Evolutionary conservation across 148 eudicot genomes (phyloP).

Genomic region (Rhododendron ovatum): DNA sequence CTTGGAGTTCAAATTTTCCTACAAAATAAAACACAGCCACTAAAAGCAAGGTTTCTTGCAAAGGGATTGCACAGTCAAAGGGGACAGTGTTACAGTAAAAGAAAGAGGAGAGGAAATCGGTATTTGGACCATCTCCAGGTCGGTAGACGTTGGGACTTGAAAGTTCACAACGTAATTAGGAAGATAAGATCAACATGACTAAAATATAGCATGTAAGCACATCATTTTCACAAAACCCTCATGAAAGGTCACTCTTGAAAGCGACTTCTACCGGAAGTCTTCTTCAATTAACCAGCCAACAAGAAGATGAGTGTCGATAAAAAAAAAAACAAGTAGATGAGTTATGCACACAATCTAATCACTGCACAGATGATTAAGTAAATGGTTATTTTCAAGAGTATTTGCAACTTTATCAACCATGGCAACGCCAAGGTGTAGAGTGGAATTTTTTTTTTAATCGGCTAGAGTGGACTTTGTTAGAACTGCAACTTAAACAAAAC

Average conservation of each 20-base stretch:
- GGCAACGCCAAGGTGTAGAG: neutral
- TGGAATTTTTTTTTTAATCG: neutral
- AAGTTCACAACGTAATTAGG: neutral
- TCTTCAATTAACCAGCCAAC: neutral
- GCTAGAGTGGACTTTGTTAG: neutral
- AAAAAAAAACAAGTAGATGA: neutral
- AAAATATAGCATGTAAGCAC: neutral
- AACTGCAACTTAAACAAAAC: neutral
- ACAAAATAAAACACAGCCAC: neutral
- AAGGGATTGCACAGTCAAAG: neutral
- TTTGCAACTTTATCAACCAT: neutral
- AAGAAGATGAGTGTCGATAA: neutral
- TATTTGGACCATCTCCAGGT: neutral
- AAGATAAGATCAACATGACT: neutral
- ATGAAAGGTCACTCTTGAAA: neutral
- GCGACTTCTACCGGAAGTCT: neutral
- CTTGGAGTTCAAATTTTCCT: neutral
- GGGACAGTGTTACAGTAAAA: neutral
- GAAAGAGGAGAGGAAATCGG: neutral
- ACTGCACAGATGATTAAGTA: neutral
- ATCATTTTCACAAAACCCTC: neutral
- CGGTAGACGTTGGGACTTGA: neutral
- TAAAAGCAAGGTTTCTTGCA: neutral
- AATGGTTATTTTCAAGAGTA: neutral
- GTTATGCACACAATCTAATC: neutral